These are phyloP conservation scores for Fusarium protoensiforme DNA, from an alignment of 2,329 filamentous ascomycete genomes.

Conservation along the genomic window DNA sequence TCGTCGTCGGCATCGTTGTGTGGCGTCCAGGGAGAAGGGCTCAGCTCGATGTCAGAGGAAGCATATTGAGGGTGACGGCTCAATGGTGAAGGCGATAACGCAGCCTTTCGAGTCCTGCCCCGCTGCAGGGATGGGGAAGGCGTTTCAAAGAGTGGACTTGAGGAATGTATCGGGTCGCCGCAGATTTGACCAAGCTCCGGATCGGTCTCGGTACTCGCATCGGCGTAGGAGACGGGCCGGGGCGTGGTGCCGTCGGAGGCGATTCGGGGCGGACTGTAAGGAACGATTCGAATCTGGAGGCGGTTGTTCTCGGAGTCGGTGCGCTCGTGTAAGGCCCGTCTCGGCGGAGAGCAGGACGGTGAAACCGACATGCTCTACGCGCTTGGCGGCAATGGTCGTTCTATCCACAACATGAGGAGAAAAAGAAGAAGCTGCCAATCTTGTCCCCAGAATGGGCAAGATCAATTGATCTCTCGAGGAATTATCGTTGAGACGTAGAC, in stretches of 20 bases:
- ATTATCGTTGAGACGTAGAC: conserved; percentile 12
- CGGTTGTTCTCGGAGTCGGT: conserved; percentile 44
- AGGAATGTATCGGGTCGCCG: conserved; percentile 31
- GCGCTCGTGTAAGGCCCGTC: conserved; percentile 44
- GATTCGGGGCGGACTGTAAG: conserved; percentile 52
- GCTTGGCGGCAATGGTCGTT: conserved; percentile 33
- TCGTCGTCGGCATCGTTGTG: conserved; percentile 33
- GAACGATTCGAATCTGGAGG: conserved; percentile 52
- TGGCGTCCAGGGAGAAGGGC: conserved; percentile 33
- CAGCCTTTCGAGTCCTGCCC: conserved; percentile 26
- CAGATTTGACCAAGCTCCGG: conserved; percentile 23
- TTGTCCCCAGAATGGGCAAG: conserved; percentile 24
- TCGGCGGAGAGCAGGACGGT: conserved; percentile 44
- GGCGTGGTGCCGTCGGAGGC: conserved; percentile 46
- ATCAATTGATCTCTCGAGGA: conserved; percentile 8
- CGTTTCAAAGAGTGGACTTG: conserved; percentile 37
- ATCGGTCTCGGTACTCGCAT: conserved; percentile 38
- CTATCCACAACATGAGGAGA: conserved; percentile 37
- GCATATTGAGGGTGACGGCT: conserved; percentile 26
- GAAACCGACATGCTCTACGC: conserved; percentile 49
- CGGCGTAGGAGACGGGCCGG: conserved; percentile 40
- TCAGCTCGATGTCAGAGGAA: conserved; percentile 31
- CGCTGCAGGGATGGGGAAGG: conserved; percentile 39
- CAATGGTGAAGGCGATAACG: conserved; percentile 32
- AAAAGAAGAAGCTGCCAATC: conserved; percentile 1